phyloP scores from a whole-genome alignment of 805 yeast species.

The Kazachstania martiniae region DNA sequence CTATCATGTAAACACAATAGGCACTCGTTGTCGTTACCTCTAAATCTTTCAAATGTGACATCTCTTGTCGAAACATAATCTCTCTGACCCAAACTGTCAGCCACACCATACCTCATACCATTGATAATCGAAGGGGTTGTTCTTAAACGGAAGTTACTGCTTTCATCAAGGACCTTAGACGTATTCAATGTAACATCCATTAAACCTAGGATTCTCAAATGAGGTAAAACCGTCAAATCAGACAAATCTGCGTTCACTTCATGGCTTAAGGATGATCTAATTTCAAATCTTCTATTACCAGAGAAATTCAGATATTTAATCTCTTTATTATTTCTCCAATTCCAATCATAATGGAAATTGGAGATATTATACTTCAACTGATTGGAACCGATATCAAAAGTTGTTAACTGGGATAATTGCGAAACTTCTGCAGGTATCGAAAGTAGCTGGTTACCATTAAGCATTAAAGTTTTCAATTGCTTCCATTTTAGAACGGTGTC shows the following conservation, averaged over 20 bases:
- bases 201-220: conserved; percentile 66
- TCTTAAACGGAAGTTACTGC: conserved; percentile 71
- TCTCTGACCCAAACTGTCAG: conserved; percentile 70
- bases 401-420: conserved; percentile 48
- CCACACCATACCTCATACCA: conserved; percentile 77
- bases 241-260: conserved; percentile 38
- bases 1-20: conserved; percentile 83
- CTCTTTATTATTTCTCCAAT: conserved; percentile 79
- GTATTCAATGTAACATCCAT: conserved; percentile 94
- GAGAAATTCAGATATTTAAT: conserved; percentile 78
- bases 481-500: conserved; percentile 65
- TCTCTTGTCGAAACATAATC: conserved; percentile 66
- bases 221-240: conserved; percentile 63
- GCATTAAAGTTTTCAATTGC: conserved; percentile 46
- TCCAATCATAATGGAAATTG: conserved; percentile 96
- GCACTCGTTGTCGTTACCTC: conserved; percentile 76
- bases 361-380: conserved; percentile 83
- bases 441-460: conserved; percentile 78
- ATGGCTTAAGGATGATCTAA: conserved; percentile 45
- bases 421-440: conserved; percentile 84
- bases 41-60: conserved; percentile 73
- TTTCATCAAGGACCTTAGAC: conserved; percentile 81
- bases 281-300: conserved; percentile 86
- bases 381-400: conserved; percentile 86
- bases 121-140: conserved; percentile 77